Evolutionary conservation across 306 rosid species (phyloP).

Genomic region (Parietaria judaica): DNA sequence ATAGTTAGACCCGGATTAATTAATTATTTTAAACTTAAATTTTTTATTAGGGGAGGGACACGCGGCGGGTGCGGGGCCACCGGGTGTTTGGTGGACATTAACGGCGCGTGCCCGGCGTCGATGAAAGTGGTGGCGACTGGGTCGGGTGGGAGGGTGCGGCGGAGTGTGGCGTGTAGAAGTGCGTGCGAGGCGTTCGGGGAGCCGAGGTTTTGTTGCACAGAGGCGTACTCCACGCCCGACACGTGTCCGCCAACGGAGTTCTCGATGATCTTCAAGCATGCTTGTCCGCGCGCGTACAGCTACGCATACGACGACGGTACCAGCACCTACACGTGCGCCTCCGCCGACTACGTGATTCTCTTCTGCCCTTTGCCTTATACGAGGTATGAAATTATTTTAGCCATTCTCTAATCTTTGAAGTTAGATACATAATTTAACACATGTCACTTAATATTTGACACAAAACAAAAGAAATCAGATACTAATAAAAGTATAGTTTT

Average conservation of each 20-base stretch:
- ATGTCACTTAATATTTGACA: too few relatives aligned
- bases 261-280: conserved; percentile 57
- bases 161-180: conserved; percentile 76
- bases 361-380: conserved; percentile 84
- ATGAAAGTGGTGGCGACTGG: conserved; percentile 46
- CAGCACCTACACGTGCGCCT: conserved; percentile 80
- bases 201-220: conserved; percentile 78
- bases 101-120: conserved; percentile 58
- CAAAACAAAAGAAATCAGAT: too few relatives aligned
- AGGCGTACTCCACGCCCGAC: conserved; percentile 73
- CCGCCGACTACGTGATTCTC: conserved; percentile 63
- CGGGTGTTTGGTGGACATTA: conserved; percentile 74
- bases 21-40: too few relatives aligned
- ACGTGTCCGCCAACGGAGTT: conserved; percentile 59
- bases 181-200: conserved; percentile 94
- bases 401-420: background rate
- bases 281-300: conserved; percentile 96
- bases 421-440: too few relatives aligned
- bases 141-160: conserved; percentile 29
- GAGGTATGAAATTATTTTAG: conserved; percentile 37
- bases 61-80: conserved; percentile 78
- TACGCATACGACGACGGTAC: conserved; percentile 95
- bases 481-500: too few relatives aligned
- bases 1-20: too few relatives aligned
- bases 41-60: conserved; percentile 26